Conservation (phyloP, 805 yeast genomes). For the Metschnikowia noctiluminum region DNA sequence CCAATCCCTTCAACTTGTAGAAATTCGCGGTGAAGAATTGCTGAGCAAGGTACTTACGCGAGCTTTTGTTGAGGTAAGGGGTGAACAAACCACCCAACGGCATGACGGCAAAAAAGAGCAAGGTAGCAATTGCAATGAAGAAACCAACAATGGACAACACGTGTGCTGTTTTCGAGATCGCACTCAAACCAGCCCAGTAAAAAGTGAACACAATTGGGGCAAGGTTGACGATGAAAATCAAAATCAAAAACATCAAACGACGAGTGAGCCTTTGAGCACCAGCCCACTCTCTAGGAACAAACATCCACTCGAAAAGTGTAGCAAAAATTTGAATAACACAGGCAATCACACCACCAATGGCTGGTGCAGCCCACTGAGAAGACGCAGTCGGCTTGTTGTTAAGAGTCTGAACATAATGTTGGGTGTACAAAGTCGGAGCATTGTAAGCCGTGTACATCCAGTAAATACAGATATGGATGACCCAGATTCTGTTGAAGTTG, state of each 20-base stretch:
- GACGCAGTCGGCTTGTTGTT: constrained; percentile 89
- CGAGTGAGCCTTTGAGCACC: constrained; percentile 97
- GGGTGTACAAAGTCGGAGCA: constrained; percentile 88
- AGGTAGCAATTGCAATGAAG: constrained; percentile 80
- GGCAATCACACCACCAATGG: constrained; percentile 90
- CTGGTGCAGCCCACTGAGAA: constrained; percentile 88
- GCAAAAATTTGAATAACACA: constrained; percentile 78
- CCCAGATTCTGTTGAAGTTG: constrained; percentile 89
- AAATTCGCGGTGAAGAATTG: constrained; percentile 95
- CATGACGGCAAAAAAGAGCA: constrained; percentile 86
- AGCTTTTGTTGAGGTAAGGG: constrained; percentile 79
- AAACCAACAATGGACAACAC: constrained; percentile 83
- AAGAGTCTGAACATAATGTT: constrained; percentile 75
- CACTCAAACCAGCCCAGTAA: constrained; percentile 68
- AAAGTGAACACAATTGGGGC: constrained; percentile 86
- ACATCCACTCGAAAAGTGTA: constrained; percentile 88
- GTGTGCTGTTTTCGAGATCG: constrained; percentile 67
- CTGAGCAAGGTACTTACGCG: constrained; percentile 86
- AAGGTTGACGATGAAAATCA: constrained; percentile 67
- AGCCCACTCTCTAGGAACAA: constrained; percentile 97
- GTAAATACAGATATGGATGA: constrained; percentile 81
- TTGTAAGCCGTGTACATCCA: constrained; percentile 96
- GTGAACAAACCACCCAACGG: constrained; percentile 97
- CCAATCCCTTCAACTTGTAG: constrained; percentile 75
- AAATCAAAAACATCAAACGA: constrained; percentile 71